phyloP scores from a whole-genome alignment of 306 rosid genomes.

The Cicer judaicum region DNA sequence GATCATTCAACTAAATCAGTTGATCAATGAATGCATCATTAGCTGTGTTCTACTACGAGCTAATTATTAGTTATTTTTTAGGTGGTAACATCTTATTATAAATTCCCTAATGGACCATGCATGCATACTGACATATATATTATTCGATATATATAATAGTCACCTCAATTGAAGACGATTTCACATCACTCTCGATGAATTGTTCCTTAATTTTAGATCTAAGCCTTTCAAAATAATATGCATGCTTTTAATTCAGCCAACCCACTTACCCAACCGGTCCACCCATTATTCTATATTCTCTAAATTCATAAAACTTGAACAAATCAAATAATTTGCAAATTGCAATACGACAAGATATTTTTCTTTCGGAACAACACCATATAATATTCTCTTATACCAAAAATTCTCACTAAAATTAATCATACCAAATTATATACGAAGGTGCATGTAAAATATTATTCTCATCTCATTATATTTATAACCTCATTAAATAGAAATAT shows the following conservation, averaged over 20 bases:
- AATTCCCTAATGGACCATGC: too few species aligned
- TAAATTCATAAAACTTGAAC: not conserved
- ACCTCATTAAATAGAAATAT: too few species aligned
- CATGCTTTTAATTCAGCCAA: not conserved
- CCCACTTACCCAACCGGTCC: slow-evolving; percentile 18
- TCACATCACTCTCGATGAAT: slow-evolving; percentile 4
- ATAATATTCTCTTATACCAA: not conserved
- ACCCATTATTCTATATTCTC: slow-evolving; percentile 17
- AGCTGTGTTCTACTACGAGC: too few species aligned
- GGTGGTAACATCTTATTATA: too few species aligned
- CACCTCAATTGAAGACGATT: not conserved
- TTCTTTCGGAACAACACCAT: not conserved
- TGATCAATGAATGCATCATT: too few species aligned
- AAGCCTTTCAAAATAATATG: not conserved
- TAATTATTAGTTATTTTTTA: too few species aligned
- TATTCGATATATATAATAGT: not conserved
- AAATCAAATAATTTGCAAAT: not conserved
- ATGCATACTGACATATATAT: not conserved
- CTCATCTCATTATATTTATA: too few species aligned
- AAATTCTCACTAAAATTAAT: not conserved
- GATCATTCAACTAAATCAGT: too few species aligned
- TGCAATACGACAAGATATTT: slow-evolving; percentile 13
- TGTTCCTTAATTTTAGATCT: slow-evolving; percentile 9
- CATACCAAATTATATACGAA: not conserved
- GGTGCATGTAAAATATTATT: too few species aligned